Evolutionary conservation across 2,329 filamentous ascomycete species (phyloP), one percentile per base, ranked within the genome.

Genomic region (Camillea tinctor): DNA sequence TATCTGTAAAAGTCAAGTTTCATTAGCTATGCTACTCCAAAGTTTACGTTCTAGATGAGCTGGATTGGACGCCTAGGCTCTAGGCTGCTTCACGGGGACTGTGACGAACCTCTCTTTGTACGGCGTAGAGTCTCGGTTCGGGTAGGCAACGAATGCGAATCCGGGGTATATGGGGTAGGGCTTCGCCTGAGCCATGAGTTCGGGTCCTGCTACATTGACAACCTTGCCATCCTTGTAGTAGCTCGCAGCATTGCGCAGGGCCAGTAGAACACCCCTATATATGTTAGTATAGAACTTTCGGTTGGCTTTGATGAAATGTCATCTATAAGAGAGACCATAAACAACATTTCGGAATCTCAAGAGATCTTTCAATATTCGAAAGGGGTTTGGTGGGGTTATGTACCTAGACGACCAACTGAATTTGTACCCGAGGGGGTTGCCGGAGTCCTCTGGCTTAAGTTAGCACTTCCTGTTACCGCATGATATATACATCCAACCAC

Each of bases 371-470:
- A 15, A 4, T n/a, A 52, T 19, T 24, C 21, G 55, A 15, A n/a
- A 40, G 9, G 17, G 21, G 13, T 23, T 30, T 5, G 30, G 40
- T 24, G 30, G 30, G 20, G 4, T 17, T n/a, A 52, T 36, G 50
- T 26, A 62, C 58, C 60, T 55, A 7, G 60, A 60, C 22, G 56
- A 64, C 79, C 87, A 89, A 4, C 88, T 92, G 82, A 96, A 96
- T 79, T 97, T 97, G 85, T 97, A 97, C 54, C 93, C 93, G 20
- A 97, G 83, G 22, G 93, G 93, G 81, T 97, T 97, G 77, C 89
- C 89, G 5, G 90, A 94, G 76, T 81, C 80, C 78, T 94, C 91
- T 54, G 79, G 84, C 2, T 87, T 8, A 6, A 53, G 51, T 22
- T 26, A 53, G 23, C 22, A 22, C 20, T 53, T 23, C 19, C 20